Evolutionary conservation across 1,139 yeast genomes (phyloP).

Genomic region (Geotrichum restrictum): DNA sequence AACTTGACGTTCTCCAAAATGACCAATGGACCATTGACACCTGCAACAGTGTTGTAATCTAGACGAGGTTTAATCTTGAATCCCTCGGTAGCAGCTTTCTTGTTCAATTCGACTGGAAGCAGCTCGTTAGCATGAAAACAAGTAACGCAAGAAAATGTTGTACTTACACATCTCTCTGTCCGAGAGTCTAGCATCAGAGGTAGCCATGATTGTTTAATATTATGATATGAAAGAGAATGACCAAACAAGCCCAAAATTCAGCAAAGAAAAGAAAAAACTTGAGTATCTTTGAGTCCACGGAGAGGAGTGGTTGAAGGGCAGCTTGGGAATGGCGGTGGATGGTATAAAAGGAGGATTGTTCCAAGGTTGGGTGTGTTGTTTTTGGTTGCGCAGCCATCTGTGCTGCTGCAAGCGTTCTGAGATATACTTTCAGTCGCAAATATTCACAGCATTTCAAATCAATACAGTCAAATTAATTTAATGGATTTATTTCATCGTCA

Average conservation of each 20-base stretch:
- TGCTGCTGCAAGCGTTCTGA: conserved; percentile 1
- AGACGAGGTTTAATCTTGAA: conserved; percentile 86
- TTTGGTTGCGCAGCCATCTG: conserved; percentile 10
- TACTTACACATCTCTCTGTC: conserved; percentile 29
- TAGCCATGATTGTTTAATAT: conserved; percentile 22
- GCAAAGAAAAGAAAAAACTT: too few relatives aligned
- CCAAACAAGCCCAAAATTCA: background rate
- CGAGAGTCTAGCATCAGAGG: conserved; percentile 28
- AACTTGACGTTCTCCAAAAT: conserved; percentile 93
- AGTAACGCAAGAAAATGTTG: background rate
- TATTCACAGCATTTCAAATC: background rate
- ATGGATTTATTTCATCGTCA: conserved; percentile 9
- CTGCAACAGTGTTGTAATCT: conserved; percentile 93
- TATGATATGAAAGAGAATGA: background rate
- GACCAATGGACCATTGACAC: conserved; percentile 97
- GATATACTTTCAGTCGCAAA: conserved; percentile 1
- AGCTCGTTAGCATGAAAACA: background rate
- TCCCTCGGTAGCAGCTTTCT: conserved; percentile 87
- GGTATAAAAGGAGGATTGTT: conserved; percentile 6
- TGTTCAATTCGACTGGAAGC: conserved; percentile 64
- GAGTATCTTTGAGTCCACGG: background rate
- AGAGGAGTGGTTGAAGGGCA: background rate
- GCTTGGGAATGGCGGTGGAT: background rate
- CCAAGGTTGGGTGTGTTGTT: conserved; percentile 5
- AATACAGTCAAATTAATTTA: background rate